Percentiles rank a stretch among this genome's conserved stretches.
phyloP scores from a whole-genome alignment of 225 moss, liverwort and hornwort genomes.

The Climacium dendroides region DNA sequence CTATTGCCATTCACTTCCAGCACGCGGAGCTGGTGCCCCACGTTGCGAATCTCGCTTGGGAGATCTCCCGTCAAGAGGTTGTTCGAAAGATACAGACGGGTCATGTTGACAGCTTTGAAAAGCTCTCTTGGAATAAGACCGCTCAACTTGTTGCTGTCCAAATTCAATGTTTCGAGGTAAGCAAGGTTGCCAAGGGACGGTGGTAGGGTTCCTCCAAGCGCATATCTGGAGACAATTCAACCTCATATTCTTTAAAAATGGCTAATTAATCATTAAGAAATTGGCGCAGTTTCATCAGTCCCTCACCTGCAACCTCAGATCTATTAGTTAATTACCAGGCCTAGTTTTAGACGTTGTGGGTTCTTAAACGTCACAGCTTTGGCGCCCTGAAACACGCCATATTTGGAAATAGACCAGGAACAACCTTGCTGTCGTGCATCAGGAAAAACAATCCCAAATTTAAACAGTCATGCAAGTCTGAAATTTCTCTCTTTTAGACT shows the following conservation, averaged over 20 bases:
- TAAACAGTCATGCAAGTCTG: background rate
- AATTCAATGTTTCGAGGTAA: slow-evolving; percentile 15
- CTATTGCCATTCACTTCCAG: slow-evolving; percentile 10
- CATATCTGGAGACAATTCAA: background rate
- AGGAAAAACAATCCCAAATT: background rate
- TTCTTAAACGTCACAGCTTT: background rate
- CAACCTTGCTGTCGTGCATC: background rate
- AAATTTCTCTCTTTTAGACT: background rate
- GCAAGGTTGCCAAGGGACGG: slow-evolving; percentile 38
- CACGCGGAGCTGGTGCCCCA: background rate
- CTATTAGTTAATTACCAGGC: too few species aligned
- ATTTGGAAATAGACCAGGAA: background rate
- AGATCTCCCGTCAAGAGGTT: slow-evolving; percentile 28
- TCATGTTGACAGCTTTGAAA: slow-evolving; percentile 21
- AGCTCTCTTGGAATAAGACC: slow-evolving; percentile 33
- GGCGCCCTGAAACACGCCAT: background rate
- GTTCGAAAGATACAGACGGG: slow-evolving; percentile 11
- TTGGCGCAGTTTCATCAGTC: background rate
- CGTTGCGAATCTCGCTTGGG: slow-evolving; percentile 29
- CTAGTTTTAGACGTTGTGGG: background rate
- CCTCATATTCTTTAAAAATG: background rate
- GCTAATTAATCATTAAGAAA: background rate
- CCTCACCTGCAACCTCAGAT: background rate
- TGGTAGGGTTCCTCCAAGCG: slow-evolving; percentile 40
- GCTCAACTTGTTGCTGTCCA: slow-evolving; percentile 22